phyloP scores from a whole-genome alignment of 495 filamentous ascomycete genomes.

The Annulohypoxylon bovei region DNA sequence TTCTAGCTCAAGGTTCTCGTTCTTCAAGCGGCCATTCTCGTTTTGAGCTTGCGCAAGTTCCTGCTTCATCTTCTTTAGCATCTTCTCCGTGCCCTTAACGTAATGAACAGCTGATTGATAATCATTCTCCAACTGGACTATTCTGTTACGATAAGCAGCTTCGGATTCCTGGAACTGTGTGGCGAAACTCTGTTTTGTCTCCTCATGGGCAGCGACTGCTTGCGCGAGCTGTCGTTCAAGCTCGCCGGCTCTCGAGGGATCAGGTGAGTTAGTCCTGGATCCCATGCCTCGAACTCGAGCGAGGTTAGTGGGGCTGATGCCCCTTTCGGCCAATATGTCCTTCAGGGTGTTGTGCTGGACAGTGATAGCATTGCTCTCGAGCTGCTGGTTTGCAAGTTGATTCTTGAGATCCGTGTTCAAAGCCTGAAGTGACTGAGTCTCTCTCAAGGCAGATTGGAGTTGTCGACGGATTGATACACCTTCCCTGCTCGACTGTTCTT shows the following conservation, averaged over 20 bases:
- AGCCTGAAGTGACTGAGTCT: constrained; percentile 78
- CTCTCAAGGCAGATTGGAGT: constrained; percentile 81
- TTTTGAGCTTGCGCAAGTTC: constrained; percentile 89
- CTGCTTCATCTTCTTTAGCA: constrained; percentile 98
- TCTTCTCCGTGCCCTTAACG: constrained; percentile 98
- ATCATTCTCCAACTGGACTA: constrained; percentile 92
- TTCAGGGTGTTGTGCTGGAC: constrained; percentile 94
- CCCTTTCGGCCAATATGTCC: constrained; percentile 88
- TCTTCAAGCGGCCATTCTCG: constrained; percentile 83
- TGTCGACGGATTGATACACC: constrained; percentile 88
- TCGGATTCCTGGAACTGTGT: constrained; percentile 84
- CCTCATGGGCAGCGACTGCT: constrained; percentile 81
- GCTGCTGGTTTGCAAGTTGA: constrained; percentile 80
- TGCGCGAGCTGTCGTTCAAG: constrained; percentile 89
- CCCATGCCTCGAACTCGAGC: constrained; percentile 58
- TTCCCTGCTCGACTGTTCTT: constrained; percentile 95
- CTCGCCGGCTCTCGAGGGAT: constrained; percentile 82
- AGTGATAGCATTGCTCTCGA: constrained; percentile 86
- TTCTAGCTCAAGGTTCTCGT: constrained; percentile 72
- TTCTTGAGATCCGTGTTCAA: constrained; percentile 81
- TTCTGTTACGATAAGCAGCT: constrained; percentile 85
- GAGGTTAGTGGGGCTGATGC: constrained; percentile 72
- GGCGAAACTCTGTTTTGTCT: constrained; percentile 79
- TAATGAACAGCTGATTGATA: constrained; percentile 99
- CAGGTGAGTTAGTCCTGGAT: constrained; percentile 79